Evolutionary conservation across 768 basidiomycete genomes (phyloP), one percentile per base, ranked within the genome.

Genomic region (Ramaria sp.): DNA sequence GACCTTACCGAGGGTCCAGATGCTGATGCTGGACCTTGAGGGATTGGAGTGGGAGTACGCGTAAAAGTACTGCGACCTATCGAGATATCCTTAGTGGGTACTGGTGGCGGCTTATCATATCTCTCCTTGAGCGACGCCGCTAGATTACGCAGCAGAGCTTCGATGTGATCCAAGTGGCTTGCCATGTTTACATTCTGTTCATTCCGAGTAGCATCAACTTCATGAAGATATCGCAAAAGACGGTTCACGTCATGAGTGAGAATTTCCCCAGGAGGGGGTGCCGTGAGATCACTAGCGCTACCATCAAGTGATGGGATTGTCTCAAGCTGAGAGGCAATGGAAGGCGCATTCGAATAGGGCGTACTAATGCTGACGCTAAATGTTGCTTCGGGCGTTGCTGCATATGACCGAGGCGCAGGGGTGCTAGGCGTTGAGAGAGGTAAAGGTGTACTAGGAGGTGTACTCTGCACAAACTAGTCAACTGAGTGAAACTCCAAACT

Each of bases 141-240:
- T 11, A 93, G 73, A 46, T 83, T 80, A 12, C 74, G 75, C 2
- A 95, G 71, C 61, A 88, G 83, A 38, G 83, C 74, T 57, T 85
- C 78, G 39, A 96, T 79, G 0, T 81, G 78, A 52, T 78, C 78
- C 4, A 95, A 74, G 64, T 86, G 83, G 47, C 80, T 81, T 0
- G 77, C 75, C 7, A 93, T 65, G 15, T 83, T 83, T 27, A 78
- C 73, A 31, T 75, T 78, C 61, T 93, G 87, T 2, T 78, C 73
- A 0, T 80, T 83, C 53, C 86, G 72, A 17, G 74, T 71, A 33
- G 77, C 72, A 62, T 91, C 82, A 12, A 91, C 64, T 53, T 88
- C 83, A 52, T 87, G 81, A 10, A 84, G 67, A 54, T 75, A 73
- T 39, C 79, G 72, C 50, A 83, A 66, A 17, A 83, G 61, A 7